These are phyloP conservation scores for Zygosaccharomyces lentus DNA, from an alignment of 805 yeast genomes.

Conservation along the genomic window DNA sequence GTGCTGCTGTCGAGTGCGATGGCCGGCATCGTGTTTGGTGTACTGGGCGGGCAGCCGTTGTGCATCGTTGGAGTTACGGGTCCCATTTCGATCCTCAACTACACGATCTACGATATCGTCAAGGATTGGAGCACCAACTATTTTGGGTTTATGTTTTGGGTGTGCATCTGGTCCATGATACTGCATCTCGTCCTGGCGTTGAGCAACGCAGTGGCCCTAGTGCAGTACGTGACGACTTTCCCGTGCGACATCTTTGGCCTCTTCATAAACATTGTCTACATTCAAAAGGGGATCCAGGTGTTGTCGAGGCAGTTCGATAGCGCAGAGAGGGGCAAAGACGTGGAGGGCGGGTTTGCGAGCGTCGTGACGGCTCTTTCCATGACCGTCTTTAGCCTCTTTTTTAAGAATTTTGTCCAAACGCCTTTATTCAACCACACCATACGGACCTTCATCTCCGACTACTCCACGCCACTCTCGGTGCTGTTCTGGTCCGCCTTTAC, in stretches of 20 bases:
- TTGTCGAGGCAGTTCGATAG: conserved; percentile 61
- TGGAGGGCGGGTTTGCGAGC: conserved; percentile 63
- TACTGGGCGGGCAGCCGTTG: conserved; percentile 83
- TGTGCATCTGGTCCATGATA: conserved; percentile 84
- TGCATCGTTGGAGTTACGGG: conserved; percentile 98
- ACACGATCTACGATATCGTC: conserved; percentile 56
- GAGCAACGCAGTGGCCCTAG: conserved; percentile 59
- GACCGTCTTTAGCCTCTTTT: conserved; percentile 73
- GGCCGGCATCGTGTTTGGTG: conserved; percentile 85
- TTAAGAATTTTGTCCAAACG: conserved; percentile 45
- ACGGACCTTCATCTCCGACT: conserved; percentile 75
- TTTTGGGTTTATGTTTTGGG: conserved; percentile 95
- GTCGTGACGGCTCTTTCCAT: conserved; percentile 71
- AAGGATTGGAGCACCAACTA: conserved; percentile 44
- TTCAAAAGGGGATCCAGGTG: conserved; percentile 87
- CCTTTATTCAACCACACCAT: conserved; percentile 55
- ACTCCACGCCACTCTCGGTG: conserved; percentile 78
- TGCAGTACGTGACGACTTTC: conserved; percentile 69
- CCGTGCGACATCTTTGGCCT: conserved; percentile 93
- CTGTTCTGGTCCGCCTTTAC: conserved; percentile 88
- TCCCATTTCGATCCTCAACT: conserved; percentile 87
- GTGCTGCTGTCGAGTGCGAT: conserved; percentile 77
- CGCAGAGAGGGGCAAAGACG: conserved; percentile 31
- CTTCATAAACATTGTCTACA: conserved; percentile 81
- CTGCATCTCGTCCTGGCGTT: conserved; percentile 72